Evolutionary conservation across 2,329 filamentous ascomycete species (phyloP), one percentile per base, ranked within the genome.

Genomic region (Periconia sp.): DNA sequence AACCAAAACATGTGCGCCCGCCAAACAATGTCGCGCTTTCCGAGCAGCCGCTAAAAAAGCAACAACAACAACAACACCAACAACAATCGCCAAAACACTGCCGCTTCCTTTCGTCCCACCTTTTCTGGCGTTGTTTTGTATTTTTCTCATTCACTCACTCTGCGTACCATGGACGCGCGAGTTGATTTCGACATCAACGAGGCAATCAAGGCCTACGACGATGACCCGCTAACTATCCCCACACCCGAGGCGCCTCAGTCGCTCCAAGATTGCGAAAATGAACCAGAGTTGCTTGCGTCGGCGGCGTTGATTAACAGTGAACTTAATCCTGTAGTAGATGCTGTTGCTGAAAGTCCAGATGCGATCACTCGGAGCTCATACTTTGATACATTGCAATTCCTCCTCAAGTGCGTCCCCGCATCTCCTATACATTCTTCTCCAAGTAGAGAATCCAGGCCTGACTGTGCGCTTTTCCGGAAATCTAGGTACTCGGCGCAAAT

Each of bases 191-290:
- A 97, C 75, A 91, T 99, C 76, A 96, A 97, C 74, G 89, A 96
- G 79, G 91, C 92, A 61, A 88, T 97, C 75, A 97, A 96, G 81
- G 85, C 91, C 73, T 99, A 97, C 77, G 90, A 97, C 84, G 95
- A 91, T 77, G 93, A 97, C 73, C 93, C 94, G 9, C 81, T 86
- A 44, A 84, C 85, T 40, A 89, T 97, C 52, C 81, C 89, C 8
- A 97, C 92, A 2, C 87, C 90, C 42, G 93, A 97, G 73, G 94
- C 92, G 52, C 89, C 94, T 64, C 76, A 86, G 43, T 85, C 89
- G 55, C 85, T 99, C 18, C 82, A 92, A 65, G 93, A 97, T 72
- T 95, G 91, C 83, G 94, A 97, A 79, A 89, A 90, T 73, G 91
- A 97, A 65, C 90, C 91, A 48, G 91, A 97, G 69, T 83, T 87